Evolutionary conservation across 257 asterid species (phyloP), one percentile per base, ranked within the genome.

Genomic region (Forsythia viridissima): DNA sequence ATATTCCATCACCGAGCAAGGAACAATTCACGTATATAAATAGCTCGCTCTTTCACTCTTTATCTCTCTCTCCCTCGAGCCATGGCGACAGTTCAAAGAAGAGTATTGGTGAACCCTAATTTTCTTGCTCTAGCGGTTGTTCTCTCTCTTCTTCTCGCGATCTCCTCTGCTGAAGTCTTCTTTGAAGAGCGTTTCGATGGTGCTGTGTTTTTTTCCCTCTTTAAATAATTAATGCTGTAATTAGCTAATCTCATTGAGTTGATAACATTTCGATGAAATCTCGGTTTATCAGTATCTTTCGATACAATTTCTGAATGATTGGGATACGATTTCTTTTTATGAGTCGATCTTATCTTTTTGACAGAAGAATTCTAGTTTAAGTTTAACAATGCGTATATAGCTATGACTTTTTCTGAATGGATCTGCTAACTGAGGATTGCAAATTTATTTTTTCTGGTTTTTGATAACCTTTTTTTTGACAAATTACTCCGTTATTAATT

Each of bases 141-240:
- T 37, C 78, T 95, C 13, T 88, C 89, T 75, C 89, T 93, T 21
- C 83, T 91, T 20, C 69, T 93, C 65, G 88, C 88, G 51, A 61
- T 81, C 59, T 82, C 92, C 36, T 88, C 97, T 0, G 98, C 97
- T 12, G 84, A 81, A 73, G 93, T 93, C 6, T 83, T 95, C 88
- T 95, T 93, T 83, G 97, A 95, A 89, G 99, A 95, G 79, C 95
- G 96, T 16, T 95, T 95, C 61, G 83, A 88, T 24, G 99, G 99
- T 95, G 89, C 18, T 5, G 16, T 66, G 36, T 36, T 51, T 66
- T 55, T 41, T 48, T 70, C 40, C 68, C 40, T 20, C 34, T 69
- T 10, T 39, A 20, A 36, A 43, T 71, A 48, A 20, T 63, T 39
- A 20, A 6, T 61, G 39, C 80, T 10, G n/a, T 10, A 34, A 15